Evolutionary conservation across 192 early-diverging fungal species (phyloP), one percentile per base, ranked within the genome.

Genomic region (Dissophora globulifera): DNA sequence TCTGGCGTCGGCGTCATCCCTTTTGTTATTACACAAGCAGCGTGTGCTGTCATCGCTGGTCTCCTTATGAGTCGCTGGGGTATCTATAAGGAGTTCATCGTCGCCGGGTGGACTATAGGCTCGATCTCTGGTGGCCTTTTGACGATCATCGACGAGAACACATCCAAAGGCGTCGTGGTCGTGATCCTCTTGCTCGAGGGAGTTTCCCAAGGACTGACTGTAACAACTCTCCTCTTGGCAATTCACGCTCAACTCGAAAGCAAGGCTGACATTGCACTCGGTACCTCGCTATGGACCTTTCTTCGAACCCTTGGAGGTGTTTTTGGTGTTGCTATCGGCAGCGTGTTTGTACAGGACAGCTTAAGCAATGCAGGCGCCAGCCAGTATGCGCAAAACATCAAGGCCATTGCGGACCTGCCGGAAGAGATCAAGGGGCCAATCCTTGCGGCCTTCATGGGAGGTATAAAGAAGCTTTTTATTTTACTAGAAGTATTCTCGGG

Each of bases 1-100:
- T 82, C 91, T n/a, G 94, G 94, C 12, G 42, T 98, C 33, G 81
- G 90, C 30, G 62, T 90, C 16, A 69, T 98, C 29, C 93, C 95
- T 2, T 69, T 93, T 13, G 85, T 96, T 6, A 62, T 90, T 25
- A 82, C 83, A 23, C 74, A 90, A 31, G 82, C 89, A 20, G 16
- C 92, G 22, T 56, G 85, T 23, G 80, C 86, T 31, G 85, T 95
- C 26, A 53, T 74, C n/a, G 75, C 82, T 26, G 94, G 95, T 79
- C 17, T 59, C 81, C 27, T 83, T 84, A 19, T 85, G 48, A 82
- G 88, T 35, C 78, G 83, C 81, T 29, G 85, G 81, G 20, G 72
- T 53, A 58, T 35, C 12, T 68, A 68, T 33, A 51, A 56, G 29
- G 47, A 58, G 38, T 58, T 68, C 22, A 35, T 49, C 22, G 27